phyloP scores from a whole-genome alignment of 345 rosid genomes.

The Aurinia saxatilis region DNA sequence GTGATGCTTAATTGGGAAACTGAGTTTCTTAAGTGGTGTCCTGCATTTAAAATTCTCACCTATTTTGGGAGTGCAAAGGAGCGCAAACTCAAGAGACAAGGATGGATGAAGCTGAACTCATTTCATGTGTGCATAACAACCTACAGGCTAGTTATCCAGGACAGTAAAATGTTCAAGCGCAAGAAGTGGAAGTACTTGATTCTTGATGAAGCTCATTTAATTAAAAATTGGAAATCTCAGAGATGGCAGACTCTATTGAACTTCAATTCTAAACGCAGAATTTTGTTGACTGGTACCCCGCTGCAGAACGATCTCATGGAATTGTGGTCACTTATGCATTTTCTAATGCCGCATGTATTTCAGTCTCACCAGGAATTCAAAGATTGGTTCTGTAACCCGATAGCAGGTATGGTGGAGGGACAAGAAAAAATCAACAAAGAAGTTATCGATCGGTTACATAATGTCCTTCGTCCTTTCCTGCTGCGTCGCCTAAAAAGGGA shows the following conservation, averaged over 20 bases:
- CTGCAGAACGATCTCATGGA: slow-evolving; percentile 99
- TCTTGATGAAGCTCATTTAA: slow-evolving; percentile 99
- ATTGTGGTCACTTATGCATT: slow-evolving; percentile 99
- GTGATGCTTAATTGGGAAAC: slow-evolving; percentile 99
- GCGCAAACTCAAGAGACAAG: slow-evolving; percentile 94
- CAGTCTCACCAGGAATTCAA: slow-evolving; percentile 99
- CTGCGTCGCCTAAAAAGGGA: slow-evolving; percentile 95
- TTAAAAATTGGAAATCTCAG: slow-evolving; percentile 99
- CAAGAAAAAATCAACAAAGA: slow-evolving; percentile 96
- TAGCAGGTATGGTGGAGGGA: slow-evolving; percentile 99
- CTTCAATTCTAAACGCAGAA: slow-evolving; percentile 95
- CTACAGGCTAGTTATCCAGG: slow-evolving; percentile 94
- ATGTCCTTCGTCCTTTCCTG: slow-evolving; percentile 97
- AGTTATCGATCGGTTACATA: slow-evolving; percentile 96
- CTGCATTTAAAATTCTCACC: slow-evolving; percentile 97
- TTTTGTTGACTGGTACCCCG: slow-evolving; percentile 94
- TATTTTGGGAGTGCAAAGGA: slow-evolving; percentile 99
- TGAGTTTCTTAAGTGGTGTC: slow-evolving; percentile 99
- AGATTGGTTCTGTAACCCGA: slow-evolving; percentile 99
- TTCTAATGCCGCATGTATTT: slow-evolving; percentile 97
- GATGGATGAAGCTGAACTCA: slow-evolving; percentile 95
- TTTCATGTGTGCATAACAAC: slow-evolving; percentile 98
- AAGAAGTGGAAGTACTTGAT: slow-evolving; percentile 99
- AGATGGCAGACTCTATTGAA: slow-evolving; percentile 99
- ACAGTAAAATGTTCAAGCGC: slow-evolving; percentile 93